Conservation (phyloP, 768 basidiomycete genomes). For the Bullera alba region DNA sequence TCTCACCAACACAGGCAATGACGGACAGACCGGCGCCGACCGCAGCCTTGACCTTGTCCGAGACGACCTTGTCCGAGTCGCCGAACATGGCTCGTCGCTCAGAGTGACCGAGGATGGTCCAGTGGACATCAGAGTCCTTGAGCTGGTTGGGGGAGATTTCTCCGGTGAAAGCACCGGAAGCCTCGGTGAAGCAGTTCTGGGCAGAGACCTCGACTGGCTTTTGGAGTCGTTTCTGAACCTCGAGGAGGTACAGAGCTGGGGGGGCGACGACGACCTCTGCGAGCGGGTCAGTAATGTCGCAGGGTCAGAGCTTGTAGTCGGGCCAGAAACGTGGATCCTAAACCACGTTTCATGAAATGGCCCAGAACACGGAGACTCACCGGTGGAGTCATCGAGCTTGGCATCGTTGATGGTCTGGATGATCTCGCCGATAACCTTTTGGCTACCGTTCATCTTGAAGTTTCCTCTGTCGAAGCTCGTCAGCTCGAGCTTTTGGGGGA, state of each 20-base stretch:
- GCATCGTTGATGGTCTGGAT: conserved; percentile 69
- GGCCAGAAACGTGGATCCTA: neutral
- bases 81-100: conserved; percentile 90
- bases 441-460: conserved; percentile 90
- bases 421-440: conserved; percentile 60
- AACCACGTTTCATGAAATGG: no score
- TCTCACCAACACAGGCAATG: conserved; percentile 95
- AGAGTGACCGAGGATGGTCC: conserved; percentile 93
- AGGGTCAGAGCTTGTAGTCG: conserved; percentile 2
- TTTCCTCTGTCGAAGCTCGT: conserved; percentile 61
- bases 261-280: conserved; percentile 93
- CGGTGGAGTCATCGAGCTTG: conserved; percentile 65
- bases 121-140: conserved; percentile 74
- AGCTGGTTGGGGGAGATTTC: conserved; percentile 89
- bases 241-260: conserved; percentile 77
- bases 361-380: conserved; percentile 50
- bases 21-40: conserved; percentile 68
- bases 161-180: conserved; percentile 87
- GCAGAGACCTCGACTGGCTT: conserved; percentile 73
- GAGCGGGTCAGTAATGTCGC: conserved; percentile 2
- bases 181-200: conserved; percentile 82
- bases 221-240: conserved; percentile 58
- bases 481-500: neutral
- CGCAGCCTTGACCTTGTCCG: conserved; percentile 77
- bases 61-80: conserved; percentile 75